Base-by-base conservation (phyloP, 208 protist species). In the Vickermania ingenoplastis region DNA sequence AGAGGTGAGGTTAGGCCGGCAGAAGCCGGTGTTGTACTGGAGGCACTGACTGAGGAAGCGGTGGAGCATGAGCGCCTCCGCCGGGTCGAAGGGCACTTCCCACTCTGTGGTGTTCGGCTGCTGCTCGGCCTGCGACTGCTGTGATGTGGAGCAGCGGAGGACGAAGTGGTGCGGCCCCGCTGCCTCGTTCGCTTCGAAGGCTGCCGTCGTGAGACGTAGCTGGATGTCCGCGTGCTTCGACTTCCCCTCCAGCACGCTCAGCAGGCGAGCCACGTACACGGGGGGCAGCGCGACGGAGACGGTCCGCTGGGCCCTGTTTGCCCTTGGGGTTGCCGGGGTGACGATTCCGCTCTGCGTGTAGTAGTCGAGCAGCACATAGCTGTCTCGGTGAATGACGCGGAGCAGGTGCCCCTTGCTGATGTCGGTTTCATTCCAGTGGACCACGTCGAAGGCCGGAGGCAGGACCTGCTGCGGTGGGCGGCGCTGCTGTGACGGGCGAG, bases 51-150 rank as follows among this genome's bases (percentile, higher is more conserved):
- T 71, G 4, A 93, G 72, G 53, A 93, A 93, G 45, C 86, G 86
- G 53, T 93, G 81, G 13, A 93, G 69, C 86, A 93, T 90, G 14
- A 93, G 68, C 2, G 86, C 88, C 70, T 88, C 82, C 7, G 86
- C 86, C 0, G 73, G 53, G 48, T 93, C 81, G 56, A 93, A 64
- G 7, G 75, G 57, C 17, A 86, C 83, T 14, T 52, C 59, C 86
- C 86, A 93, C 53, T 86, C 77, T 36, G 91, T 70, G 51, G 69
- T 78, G 31, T 85, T 49, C 7, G 60, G 59, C 65, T 86, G 68
- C 50, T 67, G 68, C 75, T 83, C 73, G 27, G 75, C 74, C 24
- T 67, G 71, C 3, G 79, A 71, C 5, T 74, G 81, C 63, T 62
- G 59, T 57, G 66, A 80, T 0, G 83, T 87, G n/a, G 61, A 77